These are phyloP conservation scores for Aplosporella prunicola DNA, from an alignment of 2,329 filamentous ascomycete species.

Conservation along the genomic window DNA sequence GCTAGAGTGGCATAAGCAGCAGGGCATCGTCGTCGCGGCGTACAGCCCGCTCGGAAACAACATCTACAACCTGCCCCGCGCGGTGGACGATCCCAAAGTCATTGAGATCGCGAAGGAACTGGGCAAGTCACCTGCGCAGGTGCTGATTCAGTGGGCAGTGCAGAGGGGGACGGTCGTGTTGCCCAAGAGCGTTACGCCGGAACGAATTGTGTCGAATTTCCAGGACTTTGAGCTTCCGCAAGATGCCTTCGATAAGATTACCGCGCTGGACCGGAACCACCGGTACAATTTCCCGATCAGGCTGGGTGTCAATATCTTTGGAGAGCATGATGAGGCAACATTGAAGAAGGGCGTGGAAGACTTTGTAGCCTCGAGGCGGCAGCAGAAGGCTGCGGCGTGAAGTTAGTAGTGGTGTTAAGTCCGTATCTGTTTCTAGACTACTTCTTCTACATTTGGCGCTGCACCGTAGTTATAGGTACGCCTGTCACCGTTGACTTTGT, in stretches of 20 bases:
- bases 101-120: conserved; percentile 59
- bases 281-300: conserved; percentile 20
- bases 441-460: too few species aligned
- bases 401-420: too few species aligned
- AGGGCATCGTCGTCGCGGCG: conserved; percentile 39
- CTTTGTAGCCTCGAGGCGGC: conserved; percentile 27
- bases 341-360: conserved; percentile 24
- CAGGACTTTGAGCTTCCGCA: conserved; percentile 23
- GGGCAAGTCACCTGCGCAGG: conserved; percentile 65
- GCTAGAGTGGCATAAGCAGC: conserved; percentile 42
- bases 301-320: conserved; percentile 9
- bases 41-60: conserved; percentile 47
- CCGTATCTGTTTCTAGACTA: too few species aligned
- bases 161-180: conserved; percentile 72
- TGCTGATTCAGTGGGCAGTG: conserved; percentile 79
- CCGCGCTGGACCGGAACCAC: conserved; percentile 26
- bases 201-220: conserved; percentile 23
- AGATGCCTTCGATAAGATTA: conserved; percentile 23
- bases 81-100: conserved; percentile 64
- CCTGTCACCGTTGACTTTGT: too few species aligned
- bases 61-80: conserved; percentile 49
- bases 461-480: too few species aligned
- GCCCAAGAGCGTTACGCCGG: conserved; percentile 49
- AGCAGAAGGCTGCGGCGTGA: conserved; percentile 6
- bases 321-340: conserved; percentile 8